These are phyloP conservation scores for Yamadazyma olivae DNA, from an alignment of 805 yeast species.

Conservation along the genomic window DNA sequence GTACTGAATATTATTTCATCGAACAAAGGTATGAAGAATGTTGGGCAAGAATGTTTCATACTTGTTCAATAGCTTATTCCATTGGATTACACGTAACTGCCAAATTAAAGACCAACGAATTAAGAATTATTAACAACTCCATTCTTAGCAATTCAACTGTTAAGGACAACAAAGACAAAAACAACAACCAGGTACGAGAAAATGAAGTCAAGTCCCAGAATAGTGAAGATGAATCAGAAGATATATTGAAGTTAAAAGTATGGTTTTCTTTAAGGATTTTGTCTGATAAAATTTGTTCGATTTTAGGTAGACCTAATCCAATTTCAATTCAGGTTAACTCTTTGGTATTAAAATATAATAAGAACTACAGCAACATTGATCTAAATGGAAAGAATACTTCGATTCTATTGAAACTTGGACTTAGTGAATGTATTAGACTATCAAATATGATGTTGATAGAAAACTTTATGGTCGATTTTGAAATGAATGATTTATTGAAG, in stretches of 20 bases:
- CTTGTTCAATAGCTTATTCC: conserved; percentile 48
- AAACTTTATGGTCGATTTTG: conserved; percentile 46
- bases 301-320: conserved; percentile 54
- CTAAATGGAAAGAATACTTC: conserved; percentile 21
- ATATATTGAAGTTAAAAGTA: conserved; percentile 37
- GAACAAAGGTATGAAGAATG: conserved; percentile 49
- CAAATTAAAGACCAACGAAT: conserved; percentile 17
- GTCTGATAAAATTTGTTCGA: conserved; percentile 48
- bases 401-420: conserved; percentile 41
- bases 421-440: conserved; percentile 47
- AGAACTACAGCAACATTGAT: conserved; percentile 15
- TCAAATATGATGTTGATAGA: conserved; percentile 51
- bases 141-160: conserved; percentile 1
- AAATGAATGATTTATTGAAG: conserved; percentile 35
- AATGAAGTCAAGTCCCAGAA: conserved; percentile 8
- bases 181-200: neutral
- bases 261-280: conserved; percentile 51
- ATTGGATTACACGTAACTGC: conserved; percentile 50
- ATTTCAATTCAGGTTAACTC: conserved; percentile 41
- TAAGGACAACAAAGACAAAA: neutral
- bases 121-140: conserved; percentile 8
- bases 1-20: conserved; percentile 49
- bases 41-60: conserved; percentile 50
- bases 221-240: conserved; percentile 32
- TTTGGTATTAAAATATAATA: conserved; percentile 21